Percentiles rank a stretch among this genome's conserved stretches.
phyloP scores from a whole-genome alignment of 139 green algal genomes.

The Tetradesmus obliquus region DNA sequence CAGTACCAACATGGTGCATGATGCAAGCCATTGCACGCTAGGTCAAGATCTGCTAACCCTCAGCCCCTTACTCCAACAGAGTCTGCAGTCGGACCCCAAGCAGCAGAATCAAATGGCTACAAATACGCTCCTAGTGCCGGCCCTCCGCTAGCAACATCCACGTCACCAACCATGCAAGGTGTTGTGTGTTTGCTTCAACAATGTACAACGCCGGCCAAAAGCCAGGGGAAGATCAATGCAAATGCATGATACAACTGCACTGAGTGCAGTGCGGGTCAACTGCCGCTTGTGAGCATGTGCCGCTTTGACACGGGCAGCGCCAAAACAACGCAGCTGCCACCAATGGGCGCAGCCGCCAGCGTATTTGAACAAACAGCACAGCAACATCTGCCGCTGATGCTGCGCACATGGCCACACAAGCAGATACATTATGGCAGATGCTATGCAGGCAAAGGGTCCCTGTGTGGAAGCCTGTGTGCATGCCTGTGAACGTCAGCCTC shows the following conservation, averaged over 20 bases:
- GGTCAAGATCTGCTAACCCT: too few relatives aligned
- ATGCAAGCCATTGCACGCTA: too few relatives aligned
- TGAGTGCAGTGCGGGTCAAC: background rate
- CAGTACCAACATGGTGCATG: too few relatives aligned
- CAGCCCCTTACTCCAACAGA: background rate
- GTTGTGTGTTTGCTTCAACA: background rate
- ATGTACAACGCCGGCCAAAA: background rate
- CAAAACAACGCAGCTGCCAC: background rate
- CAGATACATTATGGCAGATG: background rate
- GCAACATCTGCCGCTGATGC: background rate
- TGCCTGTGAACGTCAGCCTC: too few relatives aligned
- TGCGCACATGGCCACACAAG: background rate
- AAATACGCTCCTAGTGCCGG: too few relatives aligned
- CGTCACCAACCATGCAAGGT: background rate
- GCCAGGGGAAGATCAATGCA: background rate
- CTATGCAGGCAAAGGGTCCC: background rate
- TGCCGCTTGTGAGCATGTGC: too few relatives aligned
- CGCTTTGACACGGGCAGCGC: too few relatives aligned
- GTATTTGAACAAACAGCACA: background rate
- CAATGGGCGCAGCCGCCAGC: background rate
- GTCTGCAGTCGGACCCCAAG: background rate
- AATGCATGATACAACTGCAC: background rate
- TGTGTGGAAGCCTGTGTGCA: too few relatives aligned
- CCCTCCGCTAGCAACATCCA: background rate
- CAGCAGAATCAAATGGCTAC: background rate